Evolutionary conservation across 2,329 filamentous ascomycete genomes (phyloP).

Genomic region (Colletotrichum tofieldiae): DNA sequence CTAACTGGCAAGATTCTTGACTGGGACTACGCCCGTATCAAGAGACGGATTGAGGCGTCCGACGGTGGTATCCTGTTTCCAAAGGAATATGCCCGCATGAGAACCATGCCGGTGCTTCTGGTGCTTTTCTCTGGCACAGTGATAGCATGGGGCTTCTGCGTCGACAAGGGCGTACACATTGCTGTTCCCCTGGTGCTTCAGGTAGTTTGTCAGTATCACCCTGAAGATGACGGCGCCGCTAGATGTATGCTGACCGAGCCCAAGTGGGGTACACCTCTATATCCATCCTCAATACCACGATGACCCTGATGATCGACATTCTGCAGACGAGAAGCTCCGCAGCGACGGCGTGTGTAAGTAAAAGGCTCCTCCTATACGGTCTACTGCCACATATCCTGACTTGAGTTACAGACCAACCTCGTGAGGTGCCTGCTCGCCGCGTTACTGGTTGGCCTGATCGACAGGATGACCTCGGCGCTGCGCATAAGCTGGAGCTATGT

Average conservation of each 20-base stretch:
- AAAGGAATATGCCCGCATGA: slow-evolving; percentile 48
- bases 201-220: slow-evolving; percentile 44
- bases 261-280: slow-evolving; percentile 52
- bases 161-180: slow-evolving; percentile 46
- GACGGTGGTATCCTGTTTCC: slow-evolving; percentile 44
- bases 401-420: slow-evolving; percentile 47
- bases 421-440: slow-evolving; percentile 50
- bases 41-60: slow-evolving; percentile 32
- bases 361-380: accelerated
- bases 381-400: not conserved
- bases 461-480: slow-evolving; percentile 46
- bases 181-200: slow-evolving; percentile 47
- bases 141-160: slow-evolving; percentile 50
- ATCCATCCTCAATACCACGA: slow-evolving; percentile 51
- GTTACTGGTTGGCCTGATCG: slow-evolving; percentile 49
- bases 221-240: not conserved
- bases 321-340: slow-evolving; percentile 49
- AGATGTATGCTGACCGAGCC: not conserved
- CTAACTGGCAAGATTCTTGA: slow-evolving; percentile 51
- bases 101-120: slow-evolving; percentile 47
- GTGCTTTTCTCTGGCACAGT: slow-evolving; percentile 46
- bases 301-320: slow-evolving; percentile 53
- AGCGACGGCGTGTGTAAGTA: slow-evolving; percentile 49
- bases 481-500: slow-evolving; percentile 46
- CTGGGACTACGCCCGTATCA: slow-evolving; percentile 49